Evolutionary conservation across 345 rosid species (phyloP).

Genomic region (Murraya koenigii): DNA sequence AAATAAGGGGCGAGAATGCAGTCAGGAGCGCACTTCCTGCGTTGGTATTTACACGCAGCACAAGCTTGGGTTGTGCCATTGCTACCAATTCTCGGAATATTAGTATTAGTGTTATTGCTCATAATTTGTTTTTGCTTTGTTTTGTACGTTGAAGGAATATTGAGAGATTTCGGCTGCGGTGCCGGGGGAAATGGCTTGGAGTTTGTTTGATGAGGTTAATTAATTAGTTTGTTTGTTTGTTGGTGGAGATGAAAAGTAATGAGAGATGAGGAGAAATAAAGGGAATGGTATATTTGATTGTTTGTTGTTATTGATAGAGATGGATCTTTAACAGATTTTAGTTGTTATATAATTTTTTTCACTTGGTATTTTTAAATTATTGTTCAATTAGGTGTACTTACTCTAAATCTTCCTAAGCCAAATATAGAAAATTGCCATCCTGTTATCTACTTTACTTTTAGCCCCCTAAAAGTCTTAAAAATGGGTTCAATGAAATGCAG

Average conservation of each 20-base stretch:
- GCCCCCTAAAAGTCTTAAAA: background rate
- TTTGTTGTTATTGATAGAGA: slow-evolving; percentile 20
- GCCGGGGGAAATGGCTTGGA: slow-evolving; percentile 52
- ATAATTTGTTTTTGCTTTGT: slow-evolving; percentile 8
- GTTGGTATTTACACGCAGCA: slow-evolving; percentile 97
- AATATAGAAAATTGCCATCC: background rate
- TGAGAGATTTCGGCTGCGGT: slow-evolving; percentile 54
- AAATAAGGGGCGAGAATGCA: slow-evolving; percentile 97
- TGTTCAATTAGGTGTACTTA: background rate
- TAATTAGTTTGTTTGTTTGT: background rate
- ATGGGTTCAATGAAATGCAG: background rate
- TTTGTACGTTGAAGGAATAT: slow-evolving; percentile 14
- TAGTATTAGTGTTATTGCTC: background rate
- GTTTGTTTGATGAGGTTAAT: slow-evolving; percentile 1
- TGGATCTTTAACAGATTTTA: slow-evolving; percentile 35
- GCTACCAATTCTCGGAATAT: slow-evolving; percentile 2
- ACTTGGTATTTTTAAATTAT: background rate
- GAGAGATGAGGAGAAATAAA: slow-evolving; percentile 16
- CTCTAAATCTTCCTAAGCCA: background rate
- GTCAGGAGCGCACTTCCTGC: slow-evolving; percentile 86
- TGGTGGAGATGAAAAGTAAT: background rate
- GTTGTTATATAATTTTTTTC: background rate
- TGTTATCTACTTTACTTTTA: background rate
- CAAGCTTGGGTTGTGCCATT: slow-evolving; percentile 68
- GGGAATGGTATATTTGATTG: slow-evolving; percentile 31